Percentiles rank a stretch among this genome's conserved stretches.
Conservation (phyloP, 306 rosid genomes). For the Prunus salicina region DNA sequence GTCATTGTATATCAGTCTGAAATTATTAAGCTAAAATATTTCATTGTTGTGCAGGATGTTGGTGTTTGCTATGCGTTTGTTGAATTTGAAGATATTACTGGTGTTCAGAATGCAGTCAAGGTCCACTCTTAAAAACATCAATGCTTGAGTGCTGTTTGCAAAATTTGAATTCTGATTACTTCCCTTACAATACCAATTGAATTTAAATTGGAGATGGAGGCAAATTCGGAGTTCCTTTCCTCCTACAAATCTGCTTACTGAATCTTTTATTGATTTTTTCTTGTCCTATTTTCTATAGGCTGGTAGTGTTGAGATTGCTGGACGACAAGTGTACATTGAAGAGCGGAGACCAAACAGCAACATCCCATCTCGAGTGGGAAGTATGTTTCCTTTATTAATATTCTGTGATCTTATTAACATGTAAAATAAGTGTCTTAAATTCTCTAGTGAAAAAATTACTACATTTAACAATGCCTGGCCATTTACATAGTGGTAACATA, state of each 20-base stretch:
- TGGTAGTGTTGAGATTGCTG: conserved; percentile 70
- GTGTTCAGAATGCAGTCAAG: conserved; percentile 92
- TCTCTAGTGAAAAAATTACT: not conserved
- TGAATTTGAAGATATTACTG: conserved; percentile 80
- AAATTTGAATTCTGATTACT: conserved; percentile 2
- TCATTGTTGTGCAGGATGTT: conserved; percentile 67
- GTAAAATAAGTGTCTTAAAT: not conserved
- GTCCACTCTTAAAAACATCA: conserved; percentile 31
- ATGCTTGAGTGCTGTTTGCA: not conserved
- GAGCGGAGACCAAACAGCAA: conserved; percentile 92
- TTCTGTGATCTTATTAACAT: not conserved
- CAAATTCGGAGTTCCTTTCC: not conserved
- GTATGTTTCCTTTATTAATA: conserved; percentile 37
- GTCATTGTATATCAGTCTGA: conserved; percentile 3
- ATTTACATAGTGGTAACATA: too few species aligned
- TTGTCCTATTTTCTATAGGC: conserved; percentile 38
- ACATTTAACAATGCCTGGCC: not conserved
- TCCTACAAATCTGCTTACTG: not conserved
- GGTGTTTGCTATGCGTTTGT: conserved; percentile 98
- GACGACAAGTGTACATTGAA: conserved; percentile 85
- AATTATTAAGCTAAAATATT: conserved; percentile 18
- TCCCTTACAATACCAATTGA: not conserved
- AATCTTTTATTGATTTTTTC: not conserved
- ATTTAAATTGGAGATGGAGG: conserved; percentile 8
- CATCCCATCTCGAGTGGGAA: conserved; percentile 76